Evolutionary conservation across 2,329 filamentous ascomycete species (phyloP), one percentile per base, ranked within the genome.

Genomic region (Aspergillus versicolor): DNA sequence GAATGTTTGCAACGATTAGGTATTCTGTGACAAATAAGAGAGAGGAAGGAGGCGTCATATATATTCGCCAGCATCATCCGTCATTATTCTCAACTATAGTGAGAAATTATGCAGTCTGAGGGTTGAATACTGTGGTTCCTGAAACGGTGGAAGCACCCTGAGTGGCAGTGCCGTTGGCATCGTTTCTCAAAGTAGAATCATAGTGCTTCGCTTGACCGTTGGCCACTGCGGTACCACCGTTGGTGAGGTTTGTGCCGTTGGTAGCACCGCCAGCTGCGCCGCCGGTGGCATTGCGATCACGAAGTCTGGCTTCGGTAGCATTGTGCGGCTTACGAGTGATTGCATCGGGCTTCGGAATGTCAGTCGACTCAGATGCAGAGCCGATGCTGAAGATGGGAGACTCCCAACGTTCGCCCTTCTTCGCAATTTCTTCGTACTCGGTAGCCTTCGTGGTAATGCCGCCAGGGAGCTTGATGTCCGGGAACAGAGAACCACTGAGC

Each of bases 401-500:
- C 81, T 96, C 89, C 94, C 94, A 99, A 74, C 87, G 88, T 55
- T 96, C 90, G 52, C 94, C 94, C 84, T 94, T 91, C 64, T 81
- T 81, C 8, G 93, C 91, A 57, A 96, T 82, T 21, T 97, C 86
- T 78, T 87, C 91, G 83, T 95, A 97, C 75, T 96, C 91, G 22
- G 91, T 95, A 9, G 93, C 92, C 84, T 96, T 97, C 79, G 86
- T 88, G 65, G 90, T 94, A 73, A 97, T 93, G 54, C 92, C 92
- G 32, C 90, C 90, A 24, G 92, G 92, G 5, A 99, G 82, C 56
- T 87, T 83, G 70, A 99, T 88, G 71, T 93, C 81, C 69, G 91
- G 89, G 87, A 99, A 96, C 63, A 97, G 91, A 63, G 90, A 92
- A 70, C 97, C 91, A 65, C 96, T 85, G 77, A 92, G 86, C 41